Evolutionary conservation across 208 protist species (phyloP), one percentile per base, ranked within the genome.

Genomic region (Jaenimonas drosophilae): DNA sequence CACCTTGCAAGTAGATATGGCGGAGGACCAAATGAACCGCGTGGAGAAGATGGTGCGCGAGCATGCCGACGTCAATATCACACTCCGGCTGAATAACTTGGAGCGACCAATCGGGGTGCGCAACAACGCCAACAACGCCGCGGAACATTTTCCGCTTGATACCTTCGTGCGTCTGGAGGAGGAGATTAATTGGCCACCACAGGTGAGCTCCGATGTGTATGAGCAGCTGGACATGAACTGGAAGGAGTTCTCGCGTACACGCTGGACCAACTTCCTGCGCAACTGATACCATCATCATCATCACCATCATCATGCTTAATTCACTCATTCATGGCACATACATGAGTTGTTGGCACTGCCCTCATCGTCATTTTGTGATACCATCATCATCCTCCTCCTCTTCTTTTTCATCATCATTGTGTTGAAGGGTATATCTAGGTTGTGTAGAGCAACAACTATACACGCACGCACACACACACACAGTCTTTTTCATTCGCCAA

Each of bases 191-290:
- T 94, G 85, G 81, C 76, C 85, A 4, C 85, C 85, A 37, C 85
- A 94, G 73, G 75, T 76, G 11, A 78, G 70, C 16, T 64, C 70
- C 21, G 85, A 94, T 46, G 77, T 90, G 34, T 90, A 89, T 41
- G 76, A 90, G 42, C 85, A 94, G 53, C 57, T 94, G 12, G 85
- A 94, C 21, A 88, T 88, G 80, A 89, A 90, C 58, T 94, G 85
- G 85, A 94, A 94, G 61, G 85, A 94, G 61, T 94, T 94, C 55
- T 88, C 85, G 3, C 80, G 85, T 6, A 94, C 85, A 16, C 67
- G 85, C 17, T 94, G 85, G 85, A 91, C 85, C 0, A 90, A 81
- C 48, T 94, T 71, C 41, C 63, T 94, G 33, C 67, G 85, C 21
- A 88, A 71, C 31, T 90, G 70, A 46, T 11, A 30, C 26, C 17